Evolutionary conservation across 495 filamentous ascomycete species (phyloP).

Genomic region (Rostrohypoxylon terebratum): DNA sequence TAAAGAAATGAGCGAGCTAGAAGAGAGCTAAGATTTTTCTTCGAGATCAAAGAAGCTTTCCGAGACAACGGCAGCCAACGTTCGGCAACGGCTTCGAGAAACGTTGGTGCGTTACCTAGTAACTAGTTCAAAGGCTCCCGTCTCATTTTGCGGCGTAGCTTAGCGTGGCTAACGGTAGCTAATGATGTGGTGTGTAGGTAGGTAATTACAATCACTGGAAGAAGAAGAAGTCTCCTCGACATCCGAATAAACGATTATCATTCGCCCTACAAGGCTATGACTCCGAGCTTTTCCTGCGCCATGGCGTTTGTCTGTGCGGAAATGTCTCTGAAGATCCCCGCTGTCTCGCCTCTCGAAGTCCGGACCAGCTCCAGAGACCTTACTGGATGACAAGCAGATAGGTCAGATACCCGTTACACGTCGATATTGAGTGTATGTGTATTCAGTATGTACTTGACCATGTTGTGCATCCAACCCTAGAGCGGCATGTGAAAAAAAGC

Average conservation of each 20-base stretch:
- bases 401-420: not conserved
- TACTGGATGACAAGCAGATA: no score
- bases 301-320: constrained; percentile 3
- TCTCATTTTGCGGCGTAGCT: not conserved
- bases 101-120: not conserved
- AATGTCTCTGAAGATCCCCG: constrained; percentile 2
- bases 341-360: not conserved
- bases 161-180: not conserved
- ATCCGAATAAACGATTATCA: constrained; percentile 15
- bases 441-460: not conserved
- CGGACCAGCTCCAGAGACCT: not conserved
- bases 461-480: not conserved
- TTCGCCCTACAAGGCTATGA: constrained; percentile 9
- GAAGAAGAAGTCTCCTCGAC: not conserved
- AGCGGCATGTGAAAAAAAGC: not conserved
- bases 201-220: not conserved
- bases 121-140: not conserved
- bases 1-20: not conserved
- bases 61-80: constrained; percentile 6
- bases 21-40: not conserved
- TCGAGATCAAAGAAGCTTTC: not conserved
- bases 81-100: constrained; percentile 18
- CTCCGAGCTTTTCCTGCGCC: not conserved
- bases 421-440: not conserved
- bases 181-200: not conserved